A percentile compares a stretch with the other conserved stretches of the same genome.
Evolutionary conservation across 2,329 filamentous ascomycete species (phyloP).

Genomic region (Arthrobotrys megalospora): DNA sequence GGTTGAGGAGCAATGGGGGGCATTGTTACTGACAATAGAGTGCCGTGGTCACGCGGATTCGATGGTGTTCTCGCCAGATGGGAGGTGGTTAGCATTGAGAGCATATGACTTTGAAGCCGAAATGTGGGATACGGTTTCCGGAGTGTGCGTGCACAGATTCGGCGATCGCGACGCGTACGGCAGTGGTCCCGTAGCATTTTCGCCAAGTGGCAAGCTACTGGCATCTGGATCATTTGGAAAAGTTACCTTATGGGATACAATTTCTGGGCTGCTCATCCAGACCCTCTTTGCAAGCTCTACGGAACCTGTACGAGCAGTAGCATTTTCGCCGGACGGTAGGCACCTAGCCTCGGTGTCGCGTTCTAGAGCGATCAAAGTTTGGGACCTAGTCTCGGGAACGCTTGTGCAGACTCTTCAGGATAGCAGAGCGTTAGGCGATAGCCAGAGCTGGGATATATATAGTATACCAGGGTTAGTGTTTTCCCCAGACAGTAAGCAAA

Average conservation of each 20-base stretch:
- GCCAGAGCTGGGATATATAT: too few species aligned
- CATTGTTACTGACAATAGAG: slow-evolving; percentile 5
- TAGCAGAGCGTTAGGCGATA: too few species aligned
- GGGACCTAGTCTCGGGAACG: too few species aligned
- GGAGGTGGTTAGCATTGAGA: neutral
- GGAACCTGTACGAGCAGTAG: neutral
- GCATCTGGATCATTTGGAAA: neutral
- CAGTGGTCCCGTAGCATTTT: slow-evolving; percentile 1
- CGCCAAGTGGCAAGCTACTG: slow-evolving; percentile 10
- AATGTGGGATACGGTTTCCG: neutral
- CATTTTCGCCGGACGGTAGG: neutral
- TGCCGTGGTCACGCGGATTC: neutral
- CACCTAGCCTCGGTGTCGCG: too few species aligned
- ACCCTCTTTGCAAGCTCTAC: too few species aligned
- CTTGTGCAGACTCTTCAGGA: too few species aligned
- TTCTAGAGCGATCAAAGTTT: too few species aligned
- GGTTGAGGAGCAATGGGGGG: neutral
- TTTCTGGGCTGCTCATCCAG: too few species aligned
- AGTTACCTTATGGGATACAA: neutral
- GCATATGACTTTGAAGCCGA: neutral
- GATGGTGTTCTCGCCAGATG: neutral
- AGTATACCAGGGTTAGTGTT: neutral
- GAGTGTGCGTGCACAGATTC: neutral
- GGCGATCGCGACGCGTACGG: neutral
- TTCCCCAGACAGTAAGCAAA: slow-evolving; percentile 2